A percentile compares a stretch with the other conserved stretches of the same genome.
phyloP scores from a whole-genome alignment of 805 yeast species.

The Myxozyma mucilagina region DNA sequence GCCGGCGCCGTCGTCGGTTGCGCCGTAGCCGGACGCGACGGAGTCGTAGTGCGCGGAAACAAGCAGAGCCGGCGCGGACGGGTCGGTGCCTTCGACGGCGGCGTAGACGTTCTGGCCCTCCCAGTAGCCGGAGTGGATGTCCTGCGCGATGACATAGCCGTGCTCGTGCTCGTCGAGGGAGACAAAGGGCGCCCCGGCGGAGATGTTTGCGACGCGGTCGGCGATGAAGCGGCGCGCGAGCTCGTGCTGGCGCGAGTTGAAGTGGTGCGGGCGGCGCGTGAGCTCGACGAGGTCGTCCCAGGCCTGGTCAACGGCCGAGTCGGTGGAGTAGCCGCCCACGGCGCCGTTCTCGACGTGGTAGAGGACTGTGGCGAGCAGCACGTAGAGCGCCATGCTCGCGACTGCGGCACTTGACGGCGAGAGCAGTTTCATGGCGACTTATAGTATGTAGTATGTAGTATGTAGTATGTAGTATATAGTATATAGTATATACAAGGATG shows the following conservation, averaged over 20 bases:
- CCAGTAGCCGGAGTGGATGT: constrained; percentile 50
- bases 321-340: background rate
- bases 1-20: constrained; percentile 67
- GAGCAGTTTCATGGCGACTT: too few species aligned
- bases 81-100: constrained; percentile 60
- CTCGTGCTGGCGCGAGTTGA: constrained; percentile 72
- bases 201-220: constrained; percentile 44
- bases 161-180: constrained; percentile 38
- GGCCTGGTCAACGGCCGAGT: constrained; percentile 36
- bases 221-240: constrained; percentile 66
- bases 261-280: constrained; percentile 71
- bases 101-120: constrained; percentile 79
- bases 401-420: constrained; percentile 34
- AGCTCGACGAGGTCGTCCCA: constrained; percentile 76
- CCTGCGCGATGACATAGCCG: constrained; percentile 41
- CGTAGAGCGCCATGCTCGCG: constrained; percentile 41
- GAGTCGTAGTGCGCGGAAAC: constrained; percentile 85
- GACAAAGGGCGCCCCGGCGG: constrained; percentile 20
- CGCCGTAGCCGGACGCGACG: constrained; percentile 80
- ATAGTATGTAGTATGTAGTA: too few species aligned
- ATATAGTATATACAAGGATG: too few species aligned
- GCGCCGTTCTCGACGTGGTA: constrained; percentile 10
- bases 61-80: constrained; percentile 64
- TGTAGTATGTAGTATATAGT: too few species aligned
- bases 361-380: constrained; percentile 6